phyloP scores from a whole-genome alignment of 75 land plant species.

The Ceratopteris richardii region DNA sequence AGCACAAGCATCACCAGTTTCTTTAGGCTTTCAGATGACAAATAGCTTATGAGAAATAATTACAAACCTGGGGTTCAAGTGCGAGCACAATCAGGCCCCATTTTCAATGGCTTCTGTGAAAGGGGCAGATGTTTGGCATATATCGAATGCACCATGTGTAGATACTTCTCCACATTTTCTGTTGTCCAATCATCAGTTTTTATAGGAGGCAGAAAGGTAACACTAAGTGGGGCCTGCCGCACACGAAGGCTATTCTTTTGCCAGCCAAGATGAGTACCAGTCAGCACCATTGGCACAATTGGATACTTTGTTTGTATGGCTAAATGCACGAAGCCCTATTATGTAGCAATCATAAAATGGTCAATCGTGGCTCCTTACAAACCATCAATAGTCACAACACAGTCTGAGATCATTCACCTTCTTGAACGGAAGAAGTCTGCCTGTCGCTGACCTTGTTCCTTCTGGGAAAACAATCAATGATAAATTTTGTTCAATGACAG shows the following conservation, averaged over 20 bases:
- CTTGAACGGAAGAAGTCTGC: constrained; percentile 42
- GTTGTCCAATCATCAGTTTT: constrained; percentile 26
- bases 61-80: no score
- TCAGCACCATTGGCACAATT: constrained; percentile 41
- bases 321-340: constrained; percentile 38
- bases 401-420: constrained; percentile 30
- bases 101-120: constrained; percentile 29
- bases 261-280: constrained; percentile 46
- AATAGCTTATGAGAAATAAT: no score
- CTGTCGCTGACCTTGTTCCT: constrained; percentile 37
- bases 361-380: no score
- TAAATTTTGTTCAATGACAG: constrained; percentile 26
- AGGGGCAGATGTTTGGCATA: constrained; percentile 35
- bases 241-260: constrained; percentile 33
- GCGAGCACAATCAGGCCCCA: no score
- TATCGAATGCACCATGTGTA: constrained; percentile 25
- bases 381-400: no score
- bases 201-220: constrained; percentile 37
- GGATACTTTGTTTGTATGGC: constrained; percentile 37
- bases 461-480: constrained; percentile 45
- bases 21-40: no score
- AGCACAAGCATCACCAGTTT: no score
- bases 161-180: constrained; percentile 27
- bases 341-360: no score
- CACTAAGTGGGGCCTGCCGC: constrained; percentile 35